These are phyloP conservation scores for Triticum turgidum DNA, from an alignment of 176 grass and related monocot species.

Conservation along the genomic window DNA sequence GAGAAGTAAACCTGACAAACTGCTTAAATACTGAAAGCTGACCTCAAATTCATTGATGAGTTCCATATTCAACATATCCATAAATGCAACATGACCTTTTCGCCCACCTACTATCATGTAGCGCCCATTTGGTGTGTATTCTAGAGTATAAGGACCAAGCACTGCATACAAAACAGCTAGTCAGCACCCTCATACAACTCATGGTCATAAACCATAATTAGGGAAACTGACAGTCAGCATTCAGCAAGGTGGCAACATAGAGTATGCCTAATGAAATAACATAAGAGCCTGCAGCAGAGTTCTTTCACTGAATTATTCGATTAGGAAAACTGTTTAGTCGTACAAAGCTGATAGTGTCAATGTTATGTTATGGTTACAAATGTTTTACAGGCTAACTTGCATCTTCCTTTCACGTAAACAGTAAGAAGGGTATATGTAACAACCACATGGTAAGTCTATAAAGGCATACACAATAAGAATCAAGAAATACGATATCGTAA, in stretches of 20 bases:
- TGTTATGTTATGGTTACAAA: background rate
- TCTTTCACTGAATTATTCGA: background rate
- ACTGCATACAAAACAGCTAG: constrained; percentile 44
- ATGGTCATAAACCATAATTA: background rate
- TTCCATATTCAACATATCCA: constrained; percentile 79
- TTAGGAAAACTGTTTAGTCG: background rate
- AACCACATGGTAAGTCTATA: background rate
- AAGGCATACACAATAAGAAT: background rate
- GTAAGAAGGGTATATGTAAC: background rate
- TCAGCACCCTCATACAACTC: background rate
- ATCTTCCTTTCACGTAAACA: background rate
- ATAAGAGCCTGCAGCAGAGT: background rate
- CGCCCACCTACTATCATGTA: constrained; percentile 87
- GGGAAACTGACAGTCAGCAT: background rate
- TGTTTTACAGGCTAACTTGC: background rate
- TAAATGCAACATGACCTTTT: constrained; percentile 91
- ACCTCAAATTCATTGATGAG: constrained; percentile 94
- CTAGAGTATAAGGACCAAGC: constrained; percentile 76
- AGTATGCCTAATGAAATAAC: background rate
- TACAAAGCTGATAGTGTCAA: background rate
- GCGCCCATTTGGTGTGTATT: constrained; percentile 77
- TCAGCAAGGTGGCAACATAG: background rate
- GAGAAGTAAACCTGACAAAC: background rate
- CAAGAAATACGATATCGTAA: background rate
- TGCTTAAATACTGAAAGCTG: constrained; percentile 15